Evolutionary conservation across 2,329 filamentous ascomycete genomes (phyloP).

Genomic region (Plenodomus tracheiphilus): DNA sequence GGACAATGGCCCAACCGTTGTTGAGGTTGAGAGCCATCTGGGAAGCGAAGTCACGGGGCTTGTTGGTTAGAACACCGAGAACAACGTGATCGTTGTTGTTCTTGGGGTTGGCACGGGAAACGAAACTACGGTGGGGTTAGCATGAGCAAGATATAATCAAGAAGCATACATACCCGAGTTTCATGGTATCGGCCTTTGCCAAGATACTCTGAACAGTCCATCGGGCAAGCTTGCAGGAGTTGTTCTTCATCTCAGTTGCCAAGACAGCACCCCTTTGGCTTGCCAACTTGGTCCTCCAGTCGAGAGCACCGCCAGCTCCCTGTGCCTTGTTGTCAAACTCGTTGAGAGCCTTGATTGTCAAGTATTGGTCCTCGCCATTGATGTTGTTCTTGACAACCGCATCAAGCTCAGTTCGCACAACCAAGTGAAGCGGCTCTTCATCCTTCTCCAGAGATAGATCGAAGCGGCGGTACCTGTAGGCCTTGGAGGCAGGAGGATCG

Average conservation of each 20-base stretch:
- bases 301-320: conserved; percentile 88
- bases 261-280: conserved; percentile 95
- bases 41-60: conserved; percentile 91
- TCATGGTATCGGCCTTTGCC: conserved; percentile 97
- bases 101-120: conserved; percentile 91
- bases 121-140: conserved; percentile 67
- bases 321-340: conserved; percentile 99
- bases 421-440: conserved; percentile 87
- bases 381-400: conserved; percentile 94
- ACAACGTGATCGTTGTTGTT: conserved; percentile 92
- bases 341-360: conserved; percentile 95
- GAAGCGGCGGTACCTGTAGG: conserved; percentile 97
- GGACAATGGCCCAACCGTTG: conserved; percentile 99
- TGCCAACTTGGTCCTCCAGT: conserved; percentile 95
- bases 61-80: conserved; percentile 94
- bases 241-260: conserved; percentile 99
- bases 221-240: conserved; percentile 95
- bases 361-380: conserved; percentile 85
- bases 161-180: conserved; percentile 71
- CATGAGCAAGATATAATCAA: not conserved
- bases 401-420: conserved; percentile 94
- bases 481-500: conserved; percentile 91
- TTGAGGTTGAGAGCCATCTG: conserved; percentile 98
- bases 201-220: conserved; percentile 98
- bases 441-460: conserved; percentile 89